Conservation (phyloP, 495 filamentous ascomycete genomes). For the Hyaloscypha bicolor region DNA sequence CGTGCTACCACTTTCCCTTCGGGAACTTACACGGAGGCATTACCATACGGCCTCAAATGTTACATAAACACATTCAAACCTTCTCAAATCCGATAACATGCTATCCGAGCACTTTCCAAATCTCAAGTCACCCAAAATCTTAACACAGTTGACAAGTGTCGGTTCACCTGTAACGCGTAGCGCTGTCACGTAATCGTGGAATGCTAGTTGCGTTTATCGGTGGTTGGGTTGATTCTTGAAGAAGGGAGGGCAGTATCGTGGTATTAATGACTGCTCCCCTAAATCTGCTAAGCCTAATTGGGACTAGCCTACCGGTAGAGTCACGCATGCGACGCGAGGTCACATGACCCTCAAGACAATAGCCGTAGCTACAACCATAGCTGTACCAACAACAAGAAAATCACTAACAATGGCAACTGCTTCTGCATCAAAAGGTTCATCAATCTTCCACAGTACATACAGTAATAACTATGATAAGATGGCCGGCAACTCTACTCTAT, state of each 20-base stretch:
- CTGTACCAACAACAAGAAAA: too few relatives aligned
- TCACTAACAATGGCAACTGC: background rate
- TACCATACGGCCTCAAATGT: background rate
- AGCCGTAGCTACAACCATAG: too few relatives aligned
- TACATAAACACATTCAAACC: background rate
- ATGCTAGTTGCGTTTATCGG: too few relatives aligned
- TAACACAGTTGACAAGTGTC: background rate
- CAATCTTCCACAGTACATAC: slow-evolving; percentile 12
- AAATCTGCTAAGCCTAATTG: too few relatives aligned
- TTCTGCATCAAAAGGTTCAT: background rate
- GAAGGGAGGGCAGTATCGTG: too few relatives aligned
- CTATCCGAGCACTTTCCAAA: background rate
- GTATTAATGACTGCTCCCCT: too few relatives aligned
- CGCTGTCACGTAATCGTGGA: too few relatives aligned
- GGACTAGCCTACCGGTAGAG: too few relatives aligned
- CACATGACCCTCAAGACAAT: too few relatives aligned
- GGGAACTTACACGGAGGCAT: background rate
- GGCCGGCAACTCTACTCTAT: slow-evolving; percentile 1
- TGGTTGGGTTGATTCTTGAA: too few relatives aligned
- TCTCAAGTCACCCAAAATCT: background rate
- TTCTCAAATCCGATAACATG: background rate
- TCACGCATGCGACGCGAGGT: too few relatives aligned
- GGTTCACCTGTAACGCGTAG: too few relatives aligned
- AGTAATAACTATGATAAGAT: slow-evolving; percentile 10
- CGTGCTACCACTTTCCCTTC: background rate